A percentile compares a stretch with the other conserved stretches of the same genome.
These are phyloP conservation scores for Coriaria nepalensis DNA, from an alignment of 306 rosid species.

Conservation along the genomic window DNA sequence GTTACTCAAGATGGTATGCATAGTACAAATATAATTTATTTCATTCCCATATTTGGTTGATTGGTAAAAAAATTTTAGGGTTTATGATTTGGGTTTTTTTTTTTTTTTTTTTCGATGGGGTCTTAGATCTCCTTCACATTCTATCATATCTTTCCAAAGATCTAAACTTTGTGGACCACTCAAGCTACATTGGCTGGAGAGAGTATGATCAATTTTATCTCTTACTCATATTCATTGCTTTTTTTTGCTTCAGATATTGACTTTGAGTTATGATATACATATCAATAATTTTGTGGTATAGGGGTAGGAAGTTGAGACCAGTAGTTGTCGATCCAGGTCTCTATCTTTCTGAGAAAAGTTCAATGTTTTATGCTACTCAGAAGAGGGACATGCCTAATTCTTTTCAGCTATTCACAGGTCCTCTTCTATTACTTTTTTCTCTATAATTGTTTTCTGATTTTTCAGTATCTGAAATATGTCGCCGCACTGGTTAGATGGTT, in stretches of 20 bases:
- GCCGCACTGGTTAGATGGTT: too few relatives aligned
- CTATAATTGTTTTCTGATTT: not conserved
- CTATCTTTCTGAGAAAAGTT: constrained; percentile 71
- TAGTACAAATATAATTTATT: not conserved
- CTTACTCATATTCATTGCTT: constrained; percentile 2
- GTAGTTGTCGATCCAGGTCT: constrained; percentile 90
- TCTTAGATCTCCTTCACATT: constrained; percentile 82
- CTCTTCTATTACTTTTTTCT: not conserved
- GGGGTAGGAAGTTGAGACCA: constrained; percentile 63
- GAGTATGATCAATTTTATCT: constrained; percentile 45
- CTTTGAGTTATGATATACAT: not conserved
- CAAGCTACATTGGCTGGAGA: constrained; percentile 93
- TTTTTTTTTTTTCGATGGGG: constrained; percentile 7
- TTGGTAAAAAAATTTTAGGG: not conserved
- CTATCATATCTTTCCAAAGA: constrained; percentile 80
- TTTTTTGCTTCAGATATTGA: not conserved
- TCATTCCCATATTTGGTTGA: too few relatives aligned
- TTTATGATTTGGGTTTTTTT: constrained; percentile 21
- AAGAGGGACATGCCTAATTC: constrained; percentile 82
- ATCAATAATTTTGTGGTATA: constrained; percentile 18
- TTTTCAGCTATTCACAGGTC: constrained; percentile 69
- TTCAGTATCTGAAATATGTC: not conserved
- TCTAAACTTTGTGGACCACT: constrained; percentile 79
- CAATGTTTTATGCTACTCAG: constrained; percentile 85
- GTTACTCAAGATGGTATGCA: constrained; percentile 76